Conservation (phyloP, 2,329 filamentous ascomycete genomes). For the Rachicladosporium sp. region DNA sequence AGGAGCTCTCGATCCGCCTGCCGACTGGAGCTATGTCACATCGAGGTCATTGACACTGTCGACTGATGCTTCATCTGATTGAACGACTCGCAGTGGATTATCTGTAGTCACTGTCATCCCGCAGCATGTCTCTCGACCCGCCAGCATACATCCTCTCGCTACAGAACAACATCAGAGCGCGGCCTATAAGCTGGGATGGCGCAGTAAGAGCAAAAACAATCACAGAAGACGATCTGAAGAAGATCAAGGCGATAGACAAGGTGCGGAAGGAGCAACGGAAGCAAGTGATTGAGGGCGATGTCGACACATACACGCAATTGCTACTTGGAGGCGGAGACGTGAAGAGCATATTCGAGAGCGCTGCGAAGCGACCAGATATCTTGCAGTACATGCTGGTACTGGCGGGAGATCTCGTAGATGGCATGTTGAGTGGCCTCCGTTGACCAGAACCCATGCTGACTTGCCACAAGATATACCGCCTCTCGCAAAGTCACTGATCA, state of each 20-base stretch:
- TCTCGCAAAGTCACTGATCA: constrained; percentile 63
- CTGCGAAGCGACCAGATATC: constrained; percentile 76
- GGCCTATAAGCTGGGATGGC: constrained; percentile 95
- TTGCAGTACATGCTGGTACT: constrained; percentile 91
- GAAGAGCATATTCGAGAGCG: constrained; percentile 71
- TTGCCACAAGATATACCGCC: constrained; percentile 56
- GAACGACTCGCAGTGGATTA: no score
- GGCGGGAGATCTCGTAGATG: constrained; percentile 73
- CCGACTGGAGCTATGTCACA: no score
- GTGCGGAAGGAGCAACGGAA: constrained; percentile 83
- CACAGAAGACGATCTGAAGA: constrained; percentile 83
- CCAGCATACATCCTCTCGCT: constrained; percentile 78
- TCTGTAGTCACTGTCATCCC: constrained; percentile 1
- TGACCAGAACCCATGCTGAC: no score
- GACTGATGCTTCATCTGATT: neutral
- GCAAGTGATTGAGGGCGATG: constrained; percentile 66
- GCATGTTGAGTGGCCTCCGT: no score
- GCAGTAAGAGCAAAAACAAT: constrained; percentile 87
- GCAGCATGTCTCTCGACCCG: constrained; percentile 74
- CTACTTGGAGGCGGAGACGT: constrained; percentile 58
- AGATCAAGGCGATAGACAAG: constrained; percentile 95
- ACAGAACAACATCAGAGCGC: constrained; percentile 91
- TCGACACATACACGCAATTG: constrained; percentile 66
- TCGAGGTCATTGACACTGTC: no score
- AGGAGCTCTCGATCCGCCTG: no score